Base-by-base conservation (phyloP, 2,329 filamentous ascomycete genomes). In the Cercospora brassicicola region DNA sequence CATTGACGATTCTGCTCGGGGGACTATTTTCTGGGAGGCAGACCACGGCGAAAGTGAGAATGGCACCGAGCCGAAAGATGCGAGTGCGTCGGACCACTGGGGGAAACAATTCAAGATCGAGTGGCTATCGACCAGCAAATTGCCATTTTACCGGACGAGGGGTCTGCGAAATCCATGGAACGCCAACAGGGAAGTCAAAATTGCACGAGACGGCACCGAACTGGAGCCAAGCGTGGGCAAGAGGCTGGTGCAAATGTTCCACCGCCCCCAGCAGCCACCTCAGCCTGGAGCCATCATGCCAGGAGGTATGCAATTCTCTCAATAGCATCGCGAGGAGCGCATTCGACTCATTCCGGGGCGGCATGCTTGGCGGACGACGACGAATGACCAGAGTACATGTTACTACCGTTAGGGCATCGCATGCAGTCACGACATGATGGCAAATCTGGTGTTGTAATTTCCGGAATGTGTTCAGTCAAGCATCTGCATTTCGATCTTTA, bases 21-120 rank as follows among this genome's bases (percentile, higher is more conserved):
- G 94, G 0, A 97, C 94, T 0, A 97, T 97, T 48, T 98, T 98
- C 76, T 98, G 94, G 94, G 94, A 98, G 78, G 90, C 90, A 6
- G 90, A 94, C 60, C 80, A 84, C 33, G 81, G 67, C 18, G 69
- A 63, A 2, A 80, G 31, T 74, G 55, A 33, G 1, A 55, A 55
- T 3, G 62, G 78, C 20, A 81, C 74, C 76, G 74, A 62, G 9
- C 72, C 72, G 7, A 78, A 79, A 6, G 78, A 81, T 23, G 76
- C 78, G 18, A 1, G 80, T 84, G 84, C 33, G 23, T 72, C 74
- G 2, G 91, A 93, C 77, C 87, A 90, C 9, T 96, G 93, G 89
- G 94, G 94, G 13, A 96, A 94, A 74, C 94, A 94, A 0, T 98
- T 98, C 83, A 89, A 89, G 74, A 87, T 98, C 56, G 90, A 96